Evolutionary conservation across 2,329 filamentous ascomycete genomes (phyloP).

Genomic region (Phyllosticta capitalensis): DNA sequence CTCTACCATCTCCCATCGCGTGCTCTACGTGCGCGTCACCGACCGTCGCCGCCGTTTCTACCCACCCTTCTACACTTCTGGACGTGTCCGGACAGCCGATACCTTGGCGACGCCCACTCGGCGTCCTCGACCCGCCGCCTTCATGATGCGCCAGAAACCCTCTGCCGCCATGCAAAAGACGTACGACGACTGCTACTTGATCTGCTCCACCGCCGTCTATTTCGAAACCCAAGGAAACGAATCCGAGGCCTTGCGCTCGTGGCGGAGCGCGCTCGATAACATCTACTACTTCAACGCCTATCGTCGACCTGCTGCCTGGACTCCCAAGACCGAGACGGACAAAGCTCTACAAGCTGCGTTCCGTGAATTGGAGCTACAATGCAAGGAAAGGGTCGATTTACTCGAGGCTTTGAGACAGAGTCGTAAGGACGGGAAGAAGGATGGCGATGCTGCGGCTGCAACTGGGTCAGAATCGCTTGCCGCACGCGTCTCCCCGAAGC

Average conservation of each 20-base stretch:
- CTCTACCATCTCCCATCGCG: background rate
- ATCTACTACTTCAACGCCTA: conserved; percentile 81
- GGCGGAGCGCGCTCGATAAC: conserved; percentile 78
- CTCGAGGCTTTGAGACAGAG: conserved; percentile 69
- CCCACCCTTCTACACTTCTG: background rate
- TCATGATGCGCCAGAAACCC: conserved; percentile 49
- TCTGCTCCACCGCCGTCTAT: conserved; percentile 90
- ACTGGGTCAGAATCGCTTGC: background rate
- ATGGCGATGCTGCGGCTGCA: conserved; percentile 15
- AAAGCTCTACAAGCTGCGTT: conserved; percentile 72
- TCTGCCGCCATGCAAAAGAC: conserved; percentile 84
- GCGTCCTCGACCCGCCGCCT: conserved; percentile 2
- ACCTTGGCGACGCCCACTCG: background rate
- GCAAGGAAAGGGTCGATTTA: conserved; percentile 84
- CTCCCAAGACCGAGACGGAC: conserved; percentile 72
- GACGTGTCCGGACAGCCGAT: background rate
- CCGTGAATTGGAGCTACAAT: conserved; percentile 76
- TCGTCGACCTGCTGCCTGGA: conserved; percentile 58
- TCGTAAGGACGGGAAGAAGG: conserved; percentile 43
- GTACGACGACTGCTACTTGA: conserved; percentile 92
- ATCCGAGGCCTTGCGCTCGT: conserved; percentile 78
- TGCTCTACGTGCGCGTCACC: background rate
- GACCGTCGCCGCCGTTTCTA: background rate
- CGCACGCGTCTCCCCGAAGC: background rate
- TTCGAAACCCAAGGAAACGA: conserved; percentile 95